Conservation (phyloP, 768 basidiomycete genomes). For the Leucosporidium creatinivorum region DNA sequence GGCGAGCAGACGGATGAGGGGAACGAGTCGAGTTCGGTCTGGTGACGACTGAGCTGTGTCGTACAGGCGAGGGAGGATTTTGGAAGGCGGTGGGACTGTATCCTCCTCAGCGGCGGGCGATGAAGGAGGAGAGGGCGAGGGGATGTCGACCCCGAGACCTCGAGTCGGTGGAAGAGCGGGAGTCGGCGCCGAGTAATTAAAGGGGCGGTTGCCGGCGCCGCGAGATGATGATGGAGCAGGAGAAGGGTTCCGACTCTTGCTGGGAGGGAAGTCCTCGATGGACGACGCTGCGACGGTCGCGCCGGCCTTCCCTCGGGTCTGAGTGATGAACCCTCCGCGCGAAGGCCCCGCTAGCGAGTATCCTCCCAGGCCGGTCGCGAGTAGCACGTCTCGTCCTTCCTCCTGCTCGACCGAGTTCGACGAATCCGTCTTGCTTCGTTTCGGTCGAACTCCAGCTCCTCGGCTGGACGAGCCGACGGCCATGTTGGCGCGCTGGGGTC, state of each 20-base stretch:
- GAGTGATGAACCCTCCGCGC: slow-evolving; percentile 30
- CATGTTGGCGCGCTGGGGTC: slow-evolving; percentile 9
- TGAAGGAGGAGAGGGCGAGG: background rate
- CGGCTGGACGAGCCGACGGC: slow-evolving; percentile 23
- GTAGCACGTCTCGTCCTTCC: too few species aligned
- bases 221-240: background rate
- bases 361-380: background rate
- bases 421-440: slow-evolving; percentile 12
- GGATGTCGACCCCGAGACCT: slow-evolving; percentile 13
- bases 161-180: background rate
- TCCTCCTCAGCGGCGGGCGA: background rate
- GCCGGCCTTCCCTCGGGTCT: slow-evolving; percentile 19
- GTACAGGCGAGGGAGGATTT: slow-evolving; percentile 21
- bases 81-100: slow-evolving; percentile 23
- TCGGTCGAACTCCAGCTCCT: slow-evolving; percentile 19
- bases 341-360: slow-evolving; percentile 17
- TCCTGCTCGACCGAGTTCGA: background rate
- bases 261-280: slow-evolving; percentile 1
- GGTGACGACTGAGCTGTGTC: background rate
- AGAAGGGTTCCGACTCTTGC: background rate
- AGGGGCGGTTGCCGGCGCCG: background rate
- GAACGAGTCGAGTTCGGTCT: slow-evolving; percentile 5
- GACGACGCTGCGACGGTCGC: slow-evolving; percentile 26
- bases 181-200: background rate
- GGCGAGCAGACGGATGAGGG: slow-evolving; percentile 21